Evolutionary conservation across 169 alveolate species (phyloP), one percentile per base, ranked within the genome.

Genomic region (Theileria annulata): DNA sequence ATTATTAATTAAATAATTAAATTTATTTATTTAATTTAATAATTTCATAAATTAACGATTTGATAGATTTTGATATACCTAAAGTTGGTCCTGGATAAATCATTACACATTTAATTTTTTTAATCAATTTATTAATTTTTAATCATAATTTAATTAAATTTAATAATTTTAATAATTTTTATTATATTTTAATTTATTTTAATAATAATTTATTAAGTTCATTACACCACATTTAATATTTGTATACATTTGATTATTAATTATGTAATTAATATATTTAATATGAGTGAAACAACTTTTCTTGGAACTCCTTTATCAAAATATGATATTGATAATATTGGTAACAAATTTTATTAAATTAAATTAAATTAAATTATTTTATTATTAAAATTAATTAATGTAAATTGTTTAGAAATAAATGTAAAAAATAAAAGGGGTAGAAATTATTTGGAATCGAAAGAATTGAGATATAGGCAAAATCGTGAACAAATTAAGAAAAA

Each of bases 41-140:
- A n/a, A n/a, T n/a, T n/a, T n/a, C n/a, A n/a, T n/a, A n/a, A n/a
- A n/a, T n/a, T n/a, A n/a, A n/a, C n/a, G n/a, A n/a, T 37, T 48
- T 47, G 75, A 15, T 81, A 90, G 94, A 94, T 81, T 94, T 94
- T 83, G 97, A 94, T 69, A 93, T 93, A 33, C 97, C 97, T 8
- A 93, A 92, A 62, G 97, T 94, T 31, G 97, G 97, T 17, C 97
- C 97, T 3, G 97, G 97, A 17, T 91, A 82, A 71, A 54, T 19
- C 19, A 3, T n/a, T 15, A 62, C 9, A 17, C 71, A 31, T 35
- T 31, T 3, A 31, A 35, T 59, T 54, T 23, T 27, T 25, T 25
- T 33, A n/a, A 64, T 21, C 3, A 64, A 5, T 64, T 31, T 15
- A 68, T 31, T 21, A 25, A 31, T 25, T 33, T 23, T 37, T 37